phyloP scores from a whole-genome alignment of 129 eudicot species.

The Flaveria sonorensis region DNA sequence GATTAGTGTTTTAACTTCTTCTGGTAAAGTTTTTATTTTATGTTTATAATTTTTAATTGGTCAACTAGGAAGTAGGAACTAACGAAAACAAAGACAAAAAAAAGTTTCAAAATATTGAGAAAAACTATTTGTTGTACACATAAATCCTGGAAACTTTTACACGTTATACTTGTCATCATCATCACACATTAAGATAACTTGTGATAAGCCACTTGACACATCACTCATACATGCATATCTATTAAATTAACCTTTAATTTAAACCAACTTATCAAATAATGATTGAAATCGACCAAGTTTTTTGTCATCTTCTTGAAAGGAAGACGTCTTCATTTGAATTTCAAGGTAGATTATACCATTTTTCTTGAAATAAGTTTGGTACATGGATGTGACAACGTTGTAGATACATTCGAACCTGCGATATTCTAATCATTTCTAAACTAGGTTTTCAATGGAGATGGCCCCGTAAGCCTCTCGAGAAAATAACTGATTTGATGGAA shows the following conservation, averaged over 20 bases:
- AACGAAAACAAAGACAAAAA: no score
- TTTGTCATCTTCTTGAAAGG: neutral
- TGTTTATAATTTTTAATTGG: no score
- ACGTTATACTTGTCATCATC: neutral
- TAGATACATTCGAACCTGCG: neutral
- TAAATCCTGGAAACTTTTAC: neutral
- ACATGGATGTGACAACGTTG: constrained; percentile 4
- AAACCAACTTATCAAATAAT: neutral
- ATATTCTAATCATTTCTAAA: neutral
- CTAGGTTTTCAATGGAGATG: neutral
- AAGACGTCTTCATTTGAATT: neutral
- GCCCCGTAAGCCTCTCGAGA: neutral
- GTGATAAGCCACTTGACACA: neutral
- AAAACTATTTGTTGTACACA: neutral
- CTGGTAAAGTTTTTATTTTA: no score
- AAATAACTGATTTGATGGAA: neutral
- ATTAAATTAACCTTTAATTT: neutral
- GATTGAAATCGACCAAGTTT: neutral
- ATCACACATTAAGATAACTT: neutral
- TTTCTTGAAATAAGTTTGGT: constrained; percentile 2
- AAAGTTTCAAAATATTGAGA: neutral
- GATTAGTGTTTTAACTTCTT: no score
- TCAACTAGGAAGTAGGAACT: no score
- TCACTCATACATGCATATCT: constrained; percentile 9
- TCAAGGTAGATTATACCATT: neutral